Base-by-base conservation (phyloP, 2,329 filamentous ascomycete species). In the Neonectria ditissima region DNA sequence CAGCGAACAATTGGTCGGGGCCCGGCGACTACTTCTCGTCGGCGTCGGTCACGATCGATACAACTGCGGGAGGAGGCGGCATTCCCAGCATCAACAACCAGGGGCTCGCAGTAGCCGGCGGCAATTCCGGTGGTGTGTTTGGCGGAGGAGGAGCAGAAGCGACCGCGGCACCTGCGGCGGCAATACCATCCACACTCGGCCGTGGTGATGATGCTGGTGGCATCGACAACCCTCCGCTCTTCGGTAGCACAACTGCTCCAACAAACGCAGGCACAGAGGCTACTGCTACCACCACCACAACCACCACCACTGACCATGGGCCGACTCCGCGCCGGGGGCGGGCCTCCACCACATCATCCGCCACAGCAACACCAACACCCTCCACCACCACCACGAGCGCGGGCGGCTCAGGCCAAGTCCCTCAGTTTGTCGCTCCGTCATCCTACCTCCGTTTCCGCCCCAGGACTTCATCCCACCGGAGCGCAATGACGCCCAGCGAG, bases 371-470 rank as follows among this genome's bases (percentile, higher is more conserved):
- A 66, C 67, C 63, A n/a, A n/a, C n/a, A 61, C 52, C 70, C 67
- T 67, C 69, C 62, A 63, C 68, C 54, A 55, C 65, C 34, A 52
- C 59, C 55, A 67, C 64, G 58, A 65, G 24, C 65, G 39, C 65
- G 65, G 65, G 63, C 69, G 57, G 67, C 62, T 69, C 71, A 65
- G 58, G 68, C 58, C 69, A 69, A 57, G 80, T 86, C 76, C 83
- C 86, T 73, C 84, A 83, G 67, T 87, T 87, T 77, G 86, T 87
- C 73, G 83, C 85, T 77, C 87, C 87, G 65, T 88, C 86, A 65
- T 88, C 86, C 59, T 88, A 88, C 77, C 82, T 89, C 65, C 81
- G 80, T 61, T 77, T 77, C 65, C 81, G 80, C 60, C 77, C 77
- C 64, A 77, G 77, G 71, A 74, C 75, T 63, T 73, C 77, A 45